Evolutionary conservation across 345 rosid genomes (phyloP), one percentile per base, ranked within the genome.

Genomic region (Nephelium lappaceum): DNA sequence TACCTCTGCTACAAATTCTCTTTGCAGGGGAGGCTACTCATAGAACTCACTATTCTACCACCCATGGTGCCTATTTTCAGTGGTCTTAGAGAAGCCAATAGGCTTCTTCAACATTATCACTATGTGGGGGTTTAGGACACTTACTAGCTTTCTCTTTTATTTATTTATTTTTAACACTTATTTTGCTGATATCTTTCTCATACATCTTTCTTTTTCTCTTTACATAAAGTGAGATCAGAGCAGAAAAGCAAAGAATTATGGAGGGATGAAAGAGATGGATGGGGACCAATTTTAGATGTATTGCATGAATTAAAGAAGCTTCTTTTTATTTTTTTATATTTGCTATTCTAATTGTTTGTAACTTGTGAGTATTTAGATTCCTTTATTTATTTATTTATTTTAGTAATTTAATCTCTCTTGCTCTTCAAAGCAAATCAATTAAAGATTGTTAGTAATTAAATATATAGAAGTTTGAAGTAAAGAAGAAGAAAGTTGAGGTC

Each of bases 21-120:
- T 96, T 96, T 88, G 99, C 99, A 70, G 99, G 99, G 79, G 99
- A 96, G 78, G 98, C 95, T 65, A 96, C 99, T 21, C 98, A 96
- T 76, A 89, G 97, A 86, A 93, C 94, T 53, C 98, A 96, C 74
- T 96, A 96, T 79, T 96, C 99, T 5, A 94, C 99, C 5, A 93
- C 99, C 58, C 99, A 96, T 72, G 99, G 99, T 47, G 99, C 99
- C 73, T 96, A 93, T 83, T 90, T 85, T 79, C n/a, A 96, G 99
- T 84, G 98, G 97, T 51, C 85, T 94, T 70, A 96, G 98, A 55
- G 97, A 96, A 90, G 98, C 99, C 84, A 85, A 85, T 83, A 89
- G 99, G 91, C 95, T 96, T 85, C 97, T 96, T 73, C 86, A 93
- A 85, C 93, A 94, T 82, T 96, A 93, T 84, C 83, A 87, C 38